These are phyloP conservation scores for Leptomonas pyrrhocoris DNA, from an alignment of 208 protist species.

Conservation along the genomic window DNA sequence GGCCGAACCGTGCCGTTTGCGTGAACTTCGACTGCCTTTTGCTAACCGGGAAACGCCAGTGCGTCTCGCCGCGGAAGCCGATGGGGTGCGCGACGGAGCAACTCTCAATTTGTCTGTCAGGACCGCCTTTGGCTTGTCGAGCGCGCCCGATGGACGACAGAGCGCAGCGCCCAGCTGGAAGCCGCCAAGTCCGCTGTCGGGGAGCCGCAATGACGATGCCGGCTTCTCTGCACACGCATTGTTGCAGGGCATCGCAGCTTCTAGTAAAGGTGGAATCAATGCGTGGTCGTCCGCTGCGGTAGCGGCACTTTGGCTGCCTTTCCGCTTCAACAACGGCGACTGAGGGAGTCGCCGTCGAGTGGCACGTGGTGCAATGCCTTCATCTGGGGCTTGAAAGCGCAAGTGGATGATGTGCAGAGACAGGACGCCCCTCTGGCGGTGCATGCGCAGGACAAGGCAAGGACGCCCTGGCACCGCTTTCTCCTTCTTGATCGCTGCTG, in stretches of 20 bases:
- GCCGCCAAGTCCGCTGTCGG: background rate
- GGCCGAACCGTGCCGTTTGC: background rate
- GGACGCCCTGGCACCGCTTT: background rate
- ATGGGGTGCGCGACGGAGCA: background rate
- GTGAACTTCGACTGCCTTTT: background rate
- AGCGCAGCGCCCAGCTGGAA: background rate
- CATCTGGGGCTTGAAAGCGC: background rate
- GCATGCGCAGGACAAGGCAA: conserved; percentile 2
- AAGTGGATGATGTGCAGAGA: conserved; percentile 16
- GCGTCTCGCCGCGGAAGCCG: too few relatives aligned
- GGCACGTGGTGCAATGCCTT: background rate
- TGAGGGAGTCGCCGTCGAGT: background rate
- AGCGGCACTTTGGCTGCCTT: background rate
- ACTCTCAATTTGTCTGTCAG: background rate
- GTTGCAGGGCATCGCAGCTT: too few relatives aligned
- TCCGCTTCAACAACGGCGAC: background rate
- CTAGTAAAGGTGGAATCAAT: background rate
- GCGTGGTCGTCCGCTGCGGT: background rate
- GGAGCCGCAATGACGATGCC: background rate
- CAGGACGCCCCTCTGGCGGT: conserved; percentile 4
- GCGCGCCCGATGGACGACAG: background rate
- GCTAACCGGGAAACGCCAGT: too few relatives aligned
- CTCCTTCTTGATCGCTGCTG: background rate
- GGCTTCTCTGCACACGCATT: background rate
- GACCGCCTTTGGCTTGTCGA: background rate